Base-by-base conservation (phyloP, 768 basidiomycete species). In the Suillus brevipes region DNA sequence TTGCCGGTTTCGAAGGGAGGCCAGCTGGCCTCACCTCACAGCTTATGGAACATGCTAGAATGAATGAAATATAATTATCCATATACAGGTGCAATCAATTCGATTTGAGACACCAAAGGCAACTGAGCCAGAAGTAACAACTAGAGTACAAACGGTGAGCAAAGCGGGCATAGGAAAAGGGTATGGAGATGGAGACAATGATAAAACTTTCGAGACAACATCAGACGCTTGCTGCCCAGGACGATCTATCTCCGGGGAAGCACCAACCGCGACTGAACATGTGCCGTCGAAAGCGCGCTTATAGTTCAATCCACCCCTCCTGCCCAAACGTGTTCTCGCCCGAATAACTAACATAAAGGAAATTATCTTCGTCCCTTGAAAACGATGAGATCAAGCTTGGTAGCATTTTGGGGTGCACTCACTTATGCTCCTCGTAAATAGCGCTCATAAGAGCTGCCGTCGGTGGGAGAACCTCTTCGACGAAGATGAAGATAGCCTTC, bases 361-460 rank as follows among this genome's bases (percentile, higher is more conserved):
- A 99, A 67, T 95, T 95, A 77, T 99, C 97, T 77, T 99, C 97
- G 71, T 99, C 97, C 85, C 96, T 98, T 67, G 25, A 25, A 63
- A 60, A 64, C 6, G 67, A 55, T 81, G 69, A 82, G 76, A 63
- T 68, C 23, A 50, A 61, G 23, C 34, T 23, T n/a, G 66, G 61
- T 53, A 53, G 20, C 59, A 61, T 40, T 34, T 18, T 52, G 61
- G 61, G 57, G 60, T 4, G 38, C 16, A 84, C 93, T 73, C 67
- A 98, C 96, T 99, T 99, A 85, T 99, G 97, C 79, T 99, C 97
- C 80, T 99, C 97, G 73, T 99, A 99, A 74, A 99, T 98, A 63
- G 94, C 89, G 73, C 94, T 95, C 97, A 99, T 99, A 58, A 99
- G 82, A 3, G 97, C 96, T 16, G 97, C 97, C 1, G 97, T 99